A percentile compares a stretch with the other conserved stretches of the same genome.
Conservation (phyloP, 2,329 filamentous ascomycete species). For the Microdochium trichocladiopsis region DNA sequence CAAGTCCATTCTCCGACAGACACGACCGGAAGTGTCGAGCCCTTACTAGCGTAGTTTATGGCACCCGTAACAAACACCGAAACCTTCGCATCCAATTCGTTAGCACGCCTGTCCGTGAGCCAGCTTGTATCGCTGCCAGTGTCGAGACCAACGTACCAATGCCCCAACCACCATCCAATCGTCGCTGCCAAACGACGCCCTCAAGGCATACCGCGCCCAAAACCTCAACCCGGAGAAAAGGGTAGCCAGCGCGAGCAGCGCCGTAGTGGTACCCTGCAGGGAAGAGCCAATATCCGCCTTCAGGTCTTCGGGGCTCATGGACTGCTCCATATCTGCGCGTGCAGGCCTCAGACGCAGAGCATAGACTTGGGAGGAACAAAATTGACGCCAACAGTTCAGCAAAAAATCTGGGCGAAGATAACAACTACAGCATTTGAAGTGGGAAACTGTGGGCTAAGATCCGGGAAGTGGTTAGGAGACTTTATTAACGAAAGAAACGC, state of each 20-base stretch:
- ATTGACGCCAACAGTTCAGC: neutral
- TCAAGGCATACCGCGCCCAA: slow-evolving; percentile 6
- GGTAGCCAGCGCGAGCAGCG: slow-evolving; percentile 6
- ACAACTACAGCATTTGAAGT: neutral
- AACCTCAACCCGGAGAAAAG: slow-evolving; percentile 6
- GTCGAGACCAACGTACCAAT: slow-evolving; percentile 1
- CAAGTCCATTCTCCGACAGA: neutral
- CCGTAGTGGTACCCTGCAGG: slow-evolving; percentile 4
- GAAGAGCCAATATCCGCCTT: slow-evolving; percentile 1
- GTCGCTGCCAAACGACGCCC: slow-evolving; percentile 4
- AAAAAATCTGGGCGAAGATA: neutral
- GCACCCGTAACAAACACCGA: slow-evolving; percentile 5
- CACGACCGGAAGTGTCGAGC: neutral
- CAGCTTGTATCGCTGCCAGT: neutral
- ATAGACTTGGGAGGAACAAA: neutral
- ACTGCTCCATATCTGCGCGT: neutral
- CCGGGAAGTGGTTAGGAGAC: neutral
- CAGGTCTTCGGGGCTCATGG: neutral
- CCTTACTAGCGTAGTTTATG: slow-evolving; percentile 9
- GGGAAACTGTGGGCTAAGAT: neutral
- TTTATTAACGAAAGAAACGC: neutral
- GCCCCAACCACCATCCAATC: slow-evolving; percentile 6
- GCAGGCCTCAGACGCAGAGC: neutral
- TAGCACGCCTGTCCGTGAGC: neutral
- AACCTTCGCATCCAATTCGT: slow-evolving; percentile 1